Conservation (phyloP, 768 basidiomycete genomes). For the Rubroboletus satanas region DNA sequence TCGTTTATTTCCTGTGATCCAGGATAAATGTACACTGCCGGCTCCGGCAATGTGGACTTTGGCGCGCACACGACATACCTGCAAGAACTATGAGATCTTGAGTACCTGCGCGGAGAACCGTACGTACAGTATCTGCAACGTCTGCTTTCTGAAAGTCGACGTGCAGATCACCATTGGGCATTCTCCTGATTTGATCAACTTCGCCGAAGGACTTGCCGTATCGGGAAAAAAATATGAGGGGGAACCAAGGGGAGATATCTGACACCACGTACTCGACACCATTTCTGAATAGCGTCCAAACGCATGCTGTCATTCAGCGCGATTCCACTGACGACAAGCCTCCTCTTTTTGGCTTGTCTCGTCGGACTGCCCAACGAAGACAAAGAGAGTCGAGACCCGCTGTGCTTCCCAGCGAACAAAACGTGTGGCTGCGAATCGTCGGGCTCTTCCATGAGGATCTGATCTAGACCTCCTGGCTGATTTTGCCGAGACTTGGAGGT, state of each 20-base stretch:
- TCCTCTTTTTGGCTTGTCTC: conserved; percentile 52
- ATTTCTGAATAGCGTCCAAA: conserved; percentile 63
- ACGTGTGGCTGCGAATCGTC: conserved; percentile 28
- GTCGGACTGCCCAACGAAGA: conserved; percentile 35
- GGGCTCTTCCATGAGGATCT: conserved; percentile 27
- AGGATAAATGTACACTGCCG: conserved; percentile 75
- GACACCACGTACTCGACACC: conserved; percentile 63
- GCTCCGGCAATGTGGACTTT: conserved; percentile 70
- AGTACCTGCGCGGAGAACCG: neutral
- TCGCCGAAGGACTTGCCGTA: conserved; percentile 64
- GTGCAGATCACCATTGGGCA: conserved; percentile 77
- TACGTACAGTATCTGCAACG: conserved; percentile 73
- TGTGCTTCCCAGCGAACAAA: conserved; percentile 25
- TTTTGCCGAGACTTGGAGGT: conserved; percentile 17
- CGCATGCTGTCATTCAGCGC: conserved; percentile 54
- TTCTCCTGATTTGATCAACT: conserved; percentile 64
- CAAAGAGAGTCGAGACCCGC: conserved; percentile 28
- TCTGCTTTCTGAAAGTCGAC: conserved; percentile 71
- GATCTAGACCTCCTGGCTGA: conserved; percentile 11
- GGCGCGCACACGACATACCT: conserved; percentile 79
- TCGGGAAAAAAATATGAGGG: conserved; percentile 10
- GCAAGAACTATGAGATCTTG: conserved; percentile 8
- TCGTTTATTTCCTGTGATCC: conserved; percentile 55
- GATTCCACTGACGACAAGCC: conserved; percentile 69
- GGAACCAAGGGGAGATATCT: neutral